A percentile compares a stretch with the other conserved stretches of the same genome.
Conservation (phyloP, 202 grass and related monocot species). For the Tripidium arundinaceum region DNA sequence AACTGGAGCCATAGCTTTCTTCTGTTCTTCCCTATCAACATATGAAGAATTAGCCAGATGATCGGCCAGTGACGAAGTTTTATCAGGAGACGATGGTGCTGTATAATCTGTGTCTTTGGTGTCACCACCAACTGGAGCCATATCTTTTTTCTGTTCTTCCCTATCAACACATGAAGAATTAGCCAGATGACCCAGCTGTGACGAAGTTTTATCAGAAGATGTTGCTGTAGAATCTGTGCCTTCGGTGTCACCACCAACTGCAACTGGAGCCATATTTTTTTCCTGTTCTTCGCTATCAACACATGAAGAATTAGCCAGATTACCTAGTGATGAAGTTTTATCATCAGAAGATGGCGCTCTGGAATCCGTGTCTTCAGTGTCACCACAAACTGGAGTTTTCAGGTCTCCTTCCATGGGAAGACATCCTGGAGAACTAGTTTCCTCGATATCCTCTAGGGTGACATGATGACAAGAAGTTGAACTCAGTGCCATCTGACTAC, state of each 20-base stretch:
- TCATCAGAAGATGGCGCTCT: too few relatives aligned
- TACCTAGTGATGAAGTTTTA: background rate
- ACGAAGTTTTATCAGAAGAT: background rate
- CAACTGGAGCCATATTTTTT: background rate
- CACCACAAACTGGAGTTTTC: background rate
- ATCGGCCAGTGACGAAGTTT: background rate
- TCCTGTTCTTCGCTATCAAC: too few relatives aligned
- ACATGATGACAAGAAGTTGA: conserved; percentile 4
- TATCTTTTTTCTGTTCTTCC: background rate
- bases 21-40: background rate
- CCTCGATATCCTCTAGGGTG: background rate
- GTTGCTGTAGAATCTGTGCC: background rate
- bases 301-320: too few relatives aligned
- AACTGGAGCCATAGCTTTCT: background rate
- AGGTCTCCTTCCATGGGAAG: background rate
- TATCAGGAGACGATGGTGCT: background rate
- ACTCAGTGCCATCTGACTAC: conserved; percentile 10
- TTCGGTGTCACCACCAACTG: background rate
- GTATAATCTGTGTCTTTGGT: too few relatives aligned
- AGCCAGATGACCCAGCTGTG: background rate
- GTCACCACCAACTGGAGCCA: too few relatives aligned
- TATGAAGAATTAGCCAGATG: background rate
- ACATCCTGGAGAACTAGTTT: background rate
- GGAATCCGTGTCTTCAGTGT: too few relatives aligned
- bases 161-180: background rate